Evolutionary conservation across 1,284 basidiomycete genomes (phyloP).

Genomic region (Cryptococcus sp.): DNA sequence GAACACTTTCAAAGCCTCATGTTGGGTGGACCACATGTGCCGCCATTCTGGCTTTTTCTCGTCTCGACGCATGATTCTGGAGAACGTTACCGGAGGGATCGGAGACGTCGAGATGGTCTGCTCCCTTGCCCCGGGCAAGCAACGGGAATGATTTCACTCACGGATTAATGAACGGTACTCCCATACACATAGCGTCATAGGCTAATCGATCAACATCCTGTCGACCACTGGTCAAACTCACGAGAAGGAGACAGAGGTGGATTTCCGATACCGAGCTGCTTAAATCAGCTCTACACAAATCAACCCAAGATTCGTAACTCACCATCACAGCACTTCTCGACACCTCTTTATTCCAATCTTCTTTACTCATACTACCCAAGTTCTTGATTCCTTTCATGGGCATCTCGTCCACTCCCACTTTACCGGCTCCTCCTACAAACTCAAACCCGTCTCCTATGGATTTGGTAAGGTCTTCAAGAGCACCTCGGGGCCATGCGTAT

Average conservation of each 20-base stretch:
- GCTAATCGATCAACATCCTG: conserved; percentile 14
- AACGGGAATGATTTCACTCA: not conserved
- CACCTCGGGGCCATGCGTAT: conserved; percentile 2
- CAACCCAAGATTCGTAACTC: not conserved
- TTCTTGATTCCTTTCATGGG: not conserved
- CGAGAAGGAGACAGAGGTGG: conserved; percentile 35
- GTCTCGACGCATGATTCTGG: conserved; percentile 29
- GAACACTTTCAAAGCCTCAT: conserved; percentile 33
- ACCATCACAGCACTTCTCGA: conserved; percentile 2
- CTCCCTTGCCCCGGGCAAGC: no score
- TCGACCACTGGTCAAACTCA: conserved; percentile 5
- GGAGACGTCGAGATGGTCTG: no score
- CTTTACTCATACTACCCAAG: conserved; percentile 1
- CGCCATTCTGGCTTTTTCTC: conserved; percentile 35
- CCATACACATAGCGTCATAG: conserved; percentile 49
- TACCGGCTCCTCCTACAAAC: conserved; percentile 1
- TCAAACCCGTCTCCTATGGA: conserved; percentile 1
- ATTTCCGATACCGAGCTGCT: conserved; percentile 13
- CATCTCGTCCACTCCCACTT: conserved; percentile 1
- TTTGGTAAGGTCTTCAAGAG: not conserved
- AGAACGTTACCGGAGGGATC: no score
- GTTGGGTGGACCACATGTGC: conserved; percentile 42
- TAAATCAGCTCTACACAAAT: not conserved
- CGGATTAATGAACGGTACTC: conserved; percentile 50
- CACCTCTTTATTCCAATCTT: conserved; percentile 1